A percentile compares a stretch with the other conserved stretches of the same genome.
These are phyloP conservation scores for Phytophthora brassicae DNA, from an alignment of 352 stramenopile species.

Conservation along the genomic window DNA sequence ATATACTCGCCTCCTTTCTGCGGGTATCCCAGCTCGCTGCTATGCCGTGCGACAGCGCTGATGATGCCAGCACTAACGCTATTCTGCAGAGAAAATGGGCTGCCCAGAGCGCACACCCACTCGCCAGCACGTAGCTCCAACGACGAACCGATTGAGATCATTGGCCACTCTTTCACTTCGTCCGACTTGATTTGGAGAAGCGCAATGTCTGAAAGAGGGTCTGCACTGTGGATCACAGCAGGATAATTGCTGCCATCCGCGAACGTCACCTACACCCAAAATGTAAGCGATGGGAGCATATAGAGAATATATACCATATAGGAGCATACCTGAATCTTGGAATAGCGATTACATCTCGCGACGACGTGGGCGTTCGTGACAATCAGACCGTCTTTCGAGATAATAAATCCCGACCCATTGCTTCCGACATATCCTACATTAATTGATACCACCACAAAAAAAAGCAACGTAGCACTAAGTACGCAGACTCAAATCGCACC, in stretches of 20 bases:
- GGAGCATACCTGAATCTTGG: conserved; percentile 65
- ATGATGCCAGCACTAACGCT: conserved; percentile 93
- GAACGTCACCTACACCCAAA: conserved; percentile 69
- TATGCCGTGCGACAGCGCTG: conserved; percentile 85
- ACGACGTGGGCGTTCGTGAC: conserved; percentile 94
- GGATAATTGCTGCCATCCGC: conserved; percentile 78
- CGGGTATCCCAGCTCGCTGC: conserved; percentile 85
- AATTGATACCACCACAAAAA: background rate
- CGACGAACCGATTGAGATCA: conserved; percentile 71
- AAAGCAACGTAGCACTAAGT: background rate
- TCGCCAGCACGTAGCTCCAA: conserved; percentile 85
- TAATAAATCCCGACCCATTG: conserved; percentile 93
- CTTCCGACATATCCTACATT: conserved; percentile 60
- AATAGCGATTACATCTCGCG: conserved; percentile 77
- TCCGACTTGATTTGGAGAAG: conserved; percentile 84
- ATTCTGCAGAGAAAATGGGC: conserved; percentile 90
- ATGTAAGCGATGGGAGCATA: conserved; percentile 3
- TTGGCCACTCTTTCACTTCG: conserved; percentile 62
- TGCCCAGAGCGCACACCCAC: conserved; percentile 92
- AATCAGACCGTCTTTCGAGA: conserved; percentile 82
- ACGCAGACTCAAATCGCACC: background rate
- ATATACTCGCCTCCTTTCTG: conserved; percentile 90
- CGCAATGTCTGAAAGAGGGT: conserved; percentile 90
- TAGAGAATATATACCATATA: background rate
- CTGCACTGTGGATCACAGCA: conserved; percentile 81